A percentile compares a stretch with the other conserved stretches of the same genome.
These are phyloP conservation scores for Uronychia binucleata DNA, from an alignment of 73 alveolate species.

Conservation along the genomic window DNA sequence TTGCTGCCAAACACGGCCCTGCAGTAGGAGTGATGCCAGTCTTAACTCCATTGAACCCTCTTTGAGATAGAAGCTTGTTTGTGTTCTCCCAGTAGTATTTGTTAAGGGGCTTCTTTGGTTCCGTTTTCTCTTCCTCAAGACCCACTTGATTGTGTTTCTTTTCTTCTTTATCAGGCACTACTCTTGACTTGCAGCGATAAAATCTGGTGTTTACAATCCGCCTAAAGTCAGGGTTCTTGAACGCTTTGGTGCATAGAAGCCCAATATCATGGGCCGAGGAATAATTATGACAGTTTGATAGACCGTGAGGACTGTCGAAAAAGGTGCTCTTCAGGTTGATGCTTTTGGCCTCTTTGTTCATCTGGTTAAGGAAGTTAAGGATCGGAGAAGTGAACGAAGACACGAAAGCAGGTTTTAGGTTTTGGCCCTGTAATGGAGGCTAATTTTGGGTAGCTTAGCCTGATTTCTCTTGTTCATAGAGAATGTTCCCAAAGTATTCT, in stretches of 20 bases:
- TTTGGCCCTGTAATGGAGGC: neutral
- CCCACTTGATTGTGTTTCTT: neutral
- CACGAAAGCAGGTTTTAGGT: neutral
- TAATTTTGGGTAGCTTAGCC: neutral
- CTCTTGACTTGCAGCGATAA: neutral
- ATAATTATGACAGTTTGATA: constrained; percentile 52
- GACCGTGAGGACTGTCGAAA: constrained; percentile 80
- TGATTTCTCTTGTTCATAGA: neutral
- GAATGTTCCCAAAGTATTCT: constrained; percentile 47
- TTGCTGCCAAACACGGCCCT: constrained; percentile 58
- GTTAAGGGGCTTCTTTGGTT: neutral
- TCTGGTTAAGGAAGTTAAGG: neutral
- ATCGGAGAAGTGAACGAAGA: neutral
- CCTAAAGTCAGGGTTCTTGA: constrained; percentile 36
- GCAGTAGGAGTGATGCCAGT: constrained; percentile 73
- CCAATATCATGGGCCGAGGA: constrained; percentile 70
- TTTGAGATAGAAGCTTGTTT: constrained; percentile 64
- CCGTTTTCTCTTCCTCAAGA: neutral
- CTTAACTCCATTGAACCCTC: constrained; percentile 66
- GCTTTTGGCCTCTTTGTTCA: neutral
- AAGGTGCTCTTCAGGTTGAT: neutral
- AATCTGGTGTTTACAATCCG: constrained; percentile 51
- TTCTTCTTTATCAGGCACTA: neutral
- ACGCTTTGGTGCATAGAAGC: constrained; percentile 30
- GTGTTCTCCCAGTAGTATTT: constrained; percentile 71